Conservation (phyloP, 2,329 filamentous ascomycete genomes). For the Fusarium sp. region DNA sequence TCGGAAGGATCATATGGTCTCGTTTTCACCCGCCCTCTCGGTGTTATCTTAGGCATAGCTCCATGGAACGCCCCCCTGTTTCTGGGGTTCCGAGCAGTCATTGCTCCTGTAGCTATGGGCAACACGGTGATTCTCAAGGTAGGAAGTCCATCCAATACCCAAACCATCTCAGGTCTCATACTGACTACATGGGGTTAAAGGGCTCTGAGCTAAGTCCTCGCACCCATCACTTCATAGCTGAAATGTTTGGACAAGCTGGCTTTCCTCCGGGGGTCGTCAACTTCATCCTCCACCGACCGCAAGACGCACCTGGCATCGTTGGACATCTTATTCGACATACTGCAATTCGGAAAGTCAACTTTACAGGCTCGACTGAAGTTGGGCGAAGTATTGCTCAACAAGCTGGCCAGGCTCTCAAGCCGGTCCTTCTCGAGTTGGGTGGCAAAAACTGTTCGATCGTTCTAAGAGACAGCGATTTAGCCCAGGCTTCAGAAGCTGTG, state of each 20-base stretch:
- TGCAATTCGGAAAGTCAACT: conserved; percentile 81
- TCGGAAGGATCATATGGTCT: neutral
- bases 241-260: conserved; percentile 76
- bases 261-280: conserved; percentile 80
- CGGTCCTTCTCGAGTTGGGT: conserved; percentile 81
- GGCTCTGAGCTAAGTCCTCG: conserved; percentile 74
- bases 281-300: conserved; percentile 72
- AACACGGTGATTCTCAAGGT: conserved; percentile 77
- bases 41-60: neutral
- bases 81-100: neutral
- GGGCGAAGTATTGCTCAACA: conserved; percentile 76
- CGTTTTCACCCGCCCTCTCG: neutral
- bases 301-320: conserved; percentile 74
- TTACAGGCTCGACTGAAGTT: conserved; percentile 80
- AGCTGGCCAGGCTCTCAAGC: conserved; percentile 80
- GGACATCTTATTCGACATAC: conserved; percentile 73
- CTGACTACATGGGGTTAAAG: neutral
- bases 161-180: neutral
- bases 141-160: neutral
- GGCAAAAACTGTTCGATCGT: conserved; percentile 84
- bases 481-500: conserved; percentile 74
- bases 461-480: conserved; percentile 80
- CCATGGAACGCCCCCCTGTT: conserved; percentile 5
- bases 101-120: conserved; percentile 53
- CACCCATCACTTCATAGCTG: conserved; percentile 69